phyloP scores from a whole-genome alignment of 129 eudicot species.

The Flaveria brownii region DNA sequence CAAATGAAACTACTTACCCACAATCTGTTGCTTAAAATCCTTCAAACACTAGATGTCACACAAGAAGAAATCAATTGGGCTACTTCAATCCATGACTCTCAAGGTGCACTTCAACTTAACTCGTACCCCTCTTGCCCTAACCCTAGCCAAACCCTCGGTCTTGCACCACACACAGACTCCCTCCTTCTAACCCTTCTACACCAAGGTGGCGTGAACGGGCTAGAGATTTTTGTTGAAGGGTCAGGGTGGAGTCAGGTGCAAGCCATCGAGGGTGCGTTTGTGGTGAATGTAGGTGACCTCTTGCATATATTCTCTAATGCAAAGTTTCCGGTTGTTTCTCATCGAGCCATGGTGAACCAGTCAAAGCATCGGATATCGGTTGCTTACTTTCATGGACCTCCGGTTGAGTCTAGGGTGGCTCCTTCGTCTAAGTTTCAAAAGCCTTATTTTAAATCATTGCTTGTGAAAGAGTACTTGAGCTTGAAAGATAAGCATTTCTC shows the following conservation, averaged over 20 bases:
- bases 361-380: constrained; percentile 47
- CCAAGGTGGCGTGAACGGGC: constrained; percentile 52
- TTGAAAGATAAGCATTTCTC: constrained; percentile 52
- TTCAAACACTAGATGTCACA: constrained; percentile 44
- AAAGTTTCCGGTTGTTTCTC: constrained; percentile 37
- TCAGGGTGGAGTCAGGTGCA: constrained; percentile 57
- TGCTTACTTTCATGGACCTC: constrained; percentile 68
- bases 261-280: constrained; percentile 52
- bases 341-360: constrained; percentile 58
- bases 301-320: constrained; percentile 67
- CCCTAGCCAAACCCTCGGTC: constrained; percentile 57
- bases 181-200: constrained; percentile 63
- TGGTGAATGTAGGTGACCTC: constrained; percentile 67
- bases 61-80: constrained; percentile 41
- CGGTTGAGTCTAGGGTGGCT: constrained; percentile 35
- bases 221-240: constrained; percentile 52
- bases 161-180: constrained; percentile 77
- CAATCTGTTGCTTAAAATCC: constrained; percentile 47
- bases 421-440: constrained; percentile 40
- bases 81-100: constrained; percentile 31
- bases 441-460: constrained; percentile 49
- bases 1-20: constrained; percentile 50
- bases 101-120: constrained; percentile 66
- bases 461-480: constrained; percentile 50
- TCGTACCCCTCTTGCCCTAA: constrained; percentile 81